Evolutionary conservation across 441 rosid species (phyloP), one percentile per base, ranked within the genome.

Genomic region (Rhodomyrtus psidioides): DNA sequence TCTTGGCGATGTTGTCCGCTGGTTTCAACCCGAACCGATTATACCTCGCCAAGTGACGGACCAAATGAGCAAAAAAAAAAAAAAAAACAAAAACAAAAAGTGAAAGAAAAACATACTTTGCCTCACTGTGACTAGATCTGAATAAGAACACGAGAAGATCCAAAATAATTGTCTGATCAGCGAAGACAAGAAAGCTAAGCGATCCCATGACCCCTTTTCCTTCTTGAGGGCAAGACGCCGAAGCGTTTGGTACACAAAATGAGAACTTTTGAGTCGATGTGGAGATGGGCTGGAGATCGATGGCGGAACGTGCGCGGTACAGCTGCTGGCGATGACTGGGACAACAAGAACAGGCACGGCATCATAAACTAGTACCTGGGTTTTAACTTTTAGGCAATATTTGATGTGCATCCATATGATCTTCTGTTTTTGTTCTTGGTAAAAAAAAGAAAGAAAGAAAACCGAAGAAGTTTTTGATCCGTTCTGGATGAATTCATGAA

Each of bases 191-290:
- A 62, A 62, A 62, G 9, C 74, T 28, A 19, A 34, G 46, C 44
- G 6, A 19, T 62, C 76, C 44, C 44, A 28, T 4, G 23, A 7
- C 23, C 53, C 81, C 39, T 65, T 55, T 15, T 53, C 56, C 82
- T 82, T 24, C 84, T n/a, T n/a, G 57, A 9, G 62, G 62, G 55
- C 59, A 85, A 88, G 89, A 82, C 84, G 83, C 85, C 19, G 82
- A 89, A 83, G 83, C 81, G 88, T 85, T 89, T 83, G 86, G 55
- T 65, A 12, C 84, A 55, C 82, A n/a, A 65, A 65, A 5, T 34
- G 8, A 65, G 76, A 65, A 65, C 76, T 34, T 34, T 23, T 23
- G 13, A 10, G 15, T 65, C 26, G 26, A 55, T 21, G 58, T 7
- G 26, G 58, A 55, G 26, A 55, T 55, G 10, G 26, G 26, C 26